Evolutionary conservation across 148 eudicot species (phyloP).

Genomic region (Polygonum aviculare): DNA sequence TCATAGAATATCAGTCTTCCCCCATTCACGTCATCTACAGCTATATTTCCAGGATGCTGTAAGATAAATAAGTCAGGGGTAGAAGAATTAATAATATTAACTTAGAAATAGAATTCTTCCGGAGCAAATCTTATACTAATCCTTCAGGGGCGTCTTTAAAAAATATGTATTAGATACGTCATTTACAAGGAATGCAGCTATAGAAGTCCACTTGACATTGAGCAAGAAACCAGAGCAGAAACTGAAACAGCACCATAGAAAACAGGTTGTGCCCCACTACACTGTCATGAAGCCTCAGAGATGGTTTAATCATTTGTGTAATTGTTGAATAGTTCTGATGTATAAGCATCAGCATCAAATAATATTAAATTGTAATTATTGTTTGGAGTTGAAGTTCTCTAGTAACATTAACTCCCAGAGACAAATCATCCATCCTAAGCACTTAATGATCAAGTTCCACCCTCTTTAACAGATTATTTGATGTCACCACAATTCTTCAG

Average conservation of each 20-base stretch:
- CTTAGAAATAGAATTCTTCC: background rate
- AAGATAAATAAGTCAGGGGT: conserved; percentile 16
- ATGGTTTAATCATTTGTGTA: background rate
- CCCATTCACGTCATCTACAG: conserved; percentile 97
- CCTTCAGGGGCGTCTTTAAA: background rate
- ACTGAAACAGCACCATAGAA: background rate
- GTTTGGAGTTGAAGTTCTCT: background rate
- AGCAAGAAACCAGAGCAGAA: background rate
- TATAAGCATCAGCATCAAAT: background rate
- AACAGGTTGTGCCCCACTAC: background rate
- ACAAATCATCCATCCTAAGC: background rate
- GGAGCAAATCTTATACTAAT: background rate
- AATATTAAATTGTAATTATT: background rate
- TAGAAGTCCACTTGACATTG: background rate
- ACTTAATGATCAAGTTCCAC: background rate
- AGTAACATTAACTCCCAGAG: background rate
- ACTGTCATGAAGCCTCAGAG: background rate
- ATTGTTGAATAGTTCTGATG: background rate
- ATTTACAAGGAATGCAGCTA: background rate
- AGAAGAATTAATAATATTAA: background rate
- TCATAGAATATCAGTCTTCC: conserved; percentile 97
- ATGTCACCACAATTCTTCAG: background rate
- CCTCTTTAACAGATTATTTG: background rate
- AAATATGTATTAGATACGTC: background rate
- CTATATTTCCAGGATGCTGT: conserved; percentile 99